Evolutionary conservation across 495 filamentous ascomycete genomes (phyloP).

Genomic region (Aspergillus asperescens): DNA sequence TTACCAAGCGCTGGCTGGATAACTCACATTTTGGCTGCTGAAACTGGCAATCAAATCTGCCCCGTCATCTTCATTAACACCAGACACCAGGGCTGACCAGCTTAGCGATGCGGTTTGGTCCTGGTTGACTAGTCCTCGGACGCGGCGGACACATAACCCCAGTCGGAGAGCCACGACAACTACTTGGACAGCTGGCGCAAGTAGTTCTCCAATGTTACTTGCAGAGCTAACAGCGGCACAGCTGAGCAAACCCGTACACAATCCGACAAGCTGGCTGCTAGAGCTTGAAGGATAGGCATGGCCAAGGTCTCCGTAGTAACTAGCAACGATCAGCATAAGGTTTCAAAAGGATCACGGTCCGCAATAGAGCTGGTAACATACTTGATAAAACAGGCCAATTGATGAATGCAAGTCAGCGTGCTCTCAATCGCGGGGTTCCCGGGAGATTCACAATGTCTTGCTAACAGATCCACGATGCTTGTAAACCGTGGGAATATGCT

Average conservation of each 20-base stretch:
- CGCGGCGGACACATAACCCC: constrained; percentile 53
- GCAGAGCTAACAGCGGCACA: constrained; percentile 66
- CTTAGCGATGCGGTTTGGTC: constrained; percentile 23
- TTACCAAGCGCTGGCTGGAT: constrained; percentile 40
- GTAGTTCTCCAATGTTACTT: constrained; percentile 59
- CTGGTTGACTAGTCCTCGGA: constrained; percentile 32
- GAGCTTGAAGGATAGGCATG: constrained; percentile 43
- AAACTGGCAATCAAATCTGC: constrained; percentile 39
- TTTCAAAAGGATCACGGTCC: neutral
- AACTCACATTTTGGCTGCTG: constrained; percentile 32
- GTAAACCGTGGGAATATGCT: constrained; percentile 62
- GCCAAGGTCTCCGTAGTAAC: constrained; percentile 48
- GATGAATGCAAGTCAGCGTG: constrained; percentile 62
- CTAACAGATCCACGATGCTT: constrained; percentile 63
- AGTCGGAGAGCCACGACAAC: constrained; percentile 69
- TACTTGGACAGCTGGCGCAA: constrained; percentile 62
- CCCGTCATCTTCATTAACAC: constrained; percentile 28
- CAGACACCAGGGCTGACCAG: constrained; percentile 41
- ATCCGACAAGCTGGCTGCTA: constrained; percentile 45
- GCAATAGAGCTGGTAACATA: constrained; percentile 36
- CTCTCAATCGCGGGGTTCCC: constrained; percentile 59
- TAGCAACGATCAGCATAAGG: constrained; percentile 15
- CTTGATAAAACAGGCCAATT: constrained; percentile 73
- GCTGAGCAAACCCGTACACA: constrained; percentile 69
- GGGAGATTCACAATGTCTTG: constrained; percentile 55